These are phyloP conservation scores for Penicillium samsonianum DNA, from an alignment of 495 filamentous ascomycete genomes.

Conservation along the genomic window DNA sequence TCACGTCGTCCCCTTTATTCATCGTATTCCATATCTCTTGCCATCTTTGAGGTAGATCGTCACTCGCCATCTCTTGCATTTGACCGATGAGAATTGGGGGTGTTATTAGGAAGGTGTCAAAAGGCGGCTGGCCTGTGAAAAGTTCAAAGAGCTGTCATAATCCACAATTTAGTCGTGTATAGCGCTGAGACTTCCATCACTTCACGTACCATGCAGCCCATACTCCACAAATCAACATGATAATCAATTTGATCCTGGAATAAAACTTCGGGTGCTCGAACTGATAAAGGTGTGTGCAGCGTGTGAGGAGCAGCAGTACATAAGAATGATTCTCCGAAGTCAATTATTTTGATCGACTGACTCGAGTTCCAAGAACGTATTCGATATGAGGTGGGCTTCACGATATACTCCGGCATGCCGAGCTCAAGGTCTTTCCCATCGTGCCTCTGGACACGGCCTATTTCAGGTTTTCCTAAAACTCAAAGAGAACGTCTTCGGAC, in stretches of 20 bases:
- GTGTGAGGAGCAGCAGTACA: slow-evolving; percentile 23
- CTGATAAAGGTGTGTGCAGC: slow-evolving; percentile 35
- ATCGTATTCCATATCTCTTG: slow-evolving; percentile 27
- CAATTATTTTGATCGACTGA: slow-evolving; percentile 39
- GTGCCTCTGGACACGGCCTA: slow-evolving; percentile 29
- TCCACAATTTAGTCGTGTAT: too few relatives aligned
- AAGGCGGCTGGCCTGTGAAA: slow-evolving; percentile 38
- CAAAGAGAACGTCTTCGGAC: slow-evolving; percentile 34
- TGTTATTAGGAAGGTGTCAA: slow-evolving; percentile 38
- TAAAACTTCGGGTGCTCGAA: slow-evolving; percentile 47
- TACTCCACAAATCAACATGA: slow-evolving; percentile 46
- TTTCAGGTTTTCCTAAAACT: slow-evolving; percentile 40
- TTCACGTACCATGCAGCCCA: slow-evolving; percentile 44
- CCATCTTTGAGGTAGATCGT: slow-evolving; percentile 37
- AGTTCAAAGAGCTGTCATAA: slow-evolving; percentile 46
- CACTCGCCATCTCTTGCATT: slow-evolving; percentile 38
- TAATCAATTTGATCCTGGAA: slow-evolving; percentile 42
- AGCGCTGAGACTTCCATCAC: too few relatives aligned
- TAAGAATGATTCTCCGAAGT: slow-evolving; percentile 48
- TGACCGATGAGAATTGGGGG: slow-evolving; percentile 33
- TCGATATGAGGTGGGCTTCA: slow-evolving; percentile 30
- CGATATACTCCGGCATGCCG: slow-evolving; percentile 41
- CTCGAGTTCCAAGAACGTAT: slow-evolving; percentile 21
- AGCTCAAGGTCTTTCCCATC: slow-evolving; percentile 35
- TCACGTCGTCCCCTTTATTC: slow-evolving; percentile 12